Percentiles rank a stretch among this genome's conserved stretches.
phyloP scores from a whole-genome alignment of 176 grass and related monocot species.

The Zoysia japonica region DNA sequence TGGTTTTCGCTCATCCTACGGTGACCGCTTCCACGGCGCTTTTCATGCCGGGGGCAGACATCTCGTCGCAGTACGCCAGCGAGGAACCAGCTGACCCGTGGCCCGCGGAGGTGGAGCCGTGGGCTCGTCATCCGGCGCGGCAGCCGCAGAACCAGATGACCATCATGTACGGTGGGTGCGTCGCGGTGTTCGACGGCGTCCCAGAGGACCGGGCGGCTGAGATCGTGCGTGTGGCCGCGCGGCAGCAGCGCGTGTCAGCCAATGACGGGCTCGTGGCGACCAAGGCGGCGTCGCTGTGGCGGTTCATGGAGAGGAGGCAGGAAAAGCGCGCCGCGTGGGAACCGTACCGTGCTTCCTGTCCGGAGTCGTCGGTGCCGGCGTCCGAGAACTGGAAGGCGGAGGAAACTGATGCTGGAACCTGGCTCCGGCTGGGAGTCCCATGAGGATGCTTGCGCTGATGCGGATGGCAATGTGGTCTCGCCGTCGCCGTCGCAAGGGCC shows the following conservation, averaged over 20 bases:
- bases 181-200: conserved; percentile 59
- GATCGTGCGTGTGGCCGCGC: conserved; percentile 31
- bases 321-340: conserved; percentile 38
- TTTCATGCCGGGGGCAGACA: conserved; percentile 21
- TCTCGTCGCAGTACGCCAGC: not conserved
- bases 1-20: too few relatives aligned
- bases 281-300: conserved; percentile 64
- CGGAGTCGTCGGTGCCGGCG: too few relatives aligned
- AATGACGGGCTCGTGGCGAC: conserved; percentile 38
- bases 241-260: not conserved
- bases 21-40: not conserved
- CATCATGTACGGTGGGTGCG: conserved; percentile 58
- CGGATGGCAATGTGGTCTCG: too few relatives aligned
- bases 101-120: not conserved
- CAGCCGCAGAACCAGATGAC: conserved; percentile 15
- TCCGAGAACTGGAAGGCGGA: not conserved
- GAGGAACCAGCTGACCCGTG: not conserved
- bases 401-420: not conserved
- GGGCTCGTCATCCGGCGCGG: too few relatives aligned
- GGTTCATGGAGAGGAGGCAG: conserved; percentile 71
- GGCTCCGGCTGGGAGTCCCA: not conserved
- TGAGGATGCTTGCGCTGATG: too few relatives aligned
- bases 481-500: too few relatives aligned
- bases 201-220: conserved; percentile 46
- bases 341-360: conserved; percentile 14